Conservation (phyloP, 2,329 filamentous ascomycete species). For the Ophiostoma australiae region DNA sequence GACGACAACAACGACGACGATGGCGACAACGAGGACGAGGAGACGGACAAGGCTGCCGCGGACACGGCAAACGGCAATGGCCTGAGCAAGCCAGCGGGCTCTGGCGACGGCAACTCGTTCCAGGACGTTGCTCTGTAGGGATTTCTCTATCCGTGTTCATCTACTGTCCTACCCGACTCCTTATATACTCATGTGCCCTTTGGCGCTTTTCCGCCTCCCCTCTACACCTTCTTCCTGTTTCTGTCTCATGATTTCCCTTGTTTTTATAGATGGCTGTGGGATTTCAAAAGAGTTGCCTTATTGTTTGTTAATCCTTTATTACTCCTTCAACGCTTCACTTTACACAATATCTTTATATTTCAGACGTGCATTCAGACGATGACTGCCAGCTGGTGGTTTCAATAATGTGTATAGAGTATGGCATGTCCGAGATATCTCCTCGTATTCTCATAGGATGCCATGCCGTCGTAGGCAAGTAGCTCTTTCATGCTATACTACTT, state of each 20-base stretch:
- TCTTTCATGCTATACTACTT: neutral
- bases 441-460: neutral
- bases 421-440: neutral
- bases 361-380: too few species aligned
- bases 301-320: neutral
- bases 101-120: conserved; percentile 55
- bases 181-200: neutral
- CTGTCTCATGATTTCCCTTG: neutral
- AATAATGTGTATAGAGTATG: neutral
- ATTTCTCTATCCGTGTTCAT: neutral
- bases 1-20: conserved; percentile 27
- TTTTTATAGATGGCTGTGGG: conserved; percentile 10
- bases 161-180: too few species aligned
- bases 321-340: neutral
- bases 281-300: conserved; percentile 4
- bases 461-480: too few species aligned
- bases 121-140: conserved; percentile 56
- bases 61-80: conserved; percentile 30
- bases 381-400: neutral
- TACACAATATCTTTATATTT: neutral
- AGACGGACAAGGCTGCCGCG: conserved; percentile 31
- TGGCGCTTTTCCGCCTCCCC: neutral
- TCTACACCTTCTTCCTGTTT: neutral
- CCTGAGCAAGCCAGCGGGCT: conserved; percentile 36
- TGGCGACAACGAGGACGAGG: conserved; percentile 16